Base-by-base conservation (phyloP, 306 rosid species). In the Erythrophleum fordii region DNA sequence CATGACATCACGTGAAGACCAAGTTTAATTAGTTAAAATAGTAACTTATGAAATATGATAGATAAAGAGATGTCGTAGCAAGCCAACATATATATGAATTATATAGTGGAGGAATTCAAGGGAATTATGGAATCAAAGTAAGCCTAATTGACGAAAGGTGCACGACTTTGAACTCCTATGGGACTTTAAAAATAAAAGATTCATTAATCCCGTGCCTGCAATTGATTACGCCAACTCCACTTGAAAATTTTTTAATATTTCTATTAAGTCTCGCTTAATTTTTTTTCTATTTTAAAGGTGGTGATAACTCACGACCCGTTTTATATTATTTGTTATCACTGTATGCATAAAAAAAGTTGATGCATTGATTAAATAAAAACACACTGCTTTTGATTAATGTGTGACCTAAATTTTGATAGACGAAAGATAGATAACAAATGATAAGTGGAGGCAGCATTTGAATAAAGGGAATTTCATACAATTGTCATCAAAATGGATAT, bases 51-150 rank as follows among this genome's bases (percentile, higher is more conserved):
- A 52, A 10, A 12, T 11, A 12, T 71, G 60, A 28, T 28, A 23
- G n/a, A n/a, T 5, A 17, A 25, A 59, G 8, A 65, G 4, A 8
- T 1, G 73, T 34, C 42, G 2, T 48, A 35, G 25, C 17, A 48
- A 51, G 65, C 52, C 18, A 42, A 68, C n/a, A 16, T 26, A 48
- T 26, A 18, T 28, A 11, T 12, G 11, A 48, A 48, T 48, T 48
- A 48, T 13, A 4, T 48, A 26, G 44, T 29, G 39, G 65, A 49
- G 11, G 41, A 53, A 35, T 4, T 39, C 1, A 48, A 31, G 71
- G 52, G 77, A 46, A 60, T 70, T 8, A 34, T 10, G 59, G 42
- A 69, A 70, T 59, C 28, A n/a, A 39, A 66, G n/a, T 8, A 74
- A 39, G 41, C 77, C 16, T 52, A 9, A 6, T 55, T 73, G 68